These are phyloP conservation scores for Shiraia sp. DNA, from an alignment of 2,329 filamentous ascomycete genomes.

Conservation along the genomic window DNA sequence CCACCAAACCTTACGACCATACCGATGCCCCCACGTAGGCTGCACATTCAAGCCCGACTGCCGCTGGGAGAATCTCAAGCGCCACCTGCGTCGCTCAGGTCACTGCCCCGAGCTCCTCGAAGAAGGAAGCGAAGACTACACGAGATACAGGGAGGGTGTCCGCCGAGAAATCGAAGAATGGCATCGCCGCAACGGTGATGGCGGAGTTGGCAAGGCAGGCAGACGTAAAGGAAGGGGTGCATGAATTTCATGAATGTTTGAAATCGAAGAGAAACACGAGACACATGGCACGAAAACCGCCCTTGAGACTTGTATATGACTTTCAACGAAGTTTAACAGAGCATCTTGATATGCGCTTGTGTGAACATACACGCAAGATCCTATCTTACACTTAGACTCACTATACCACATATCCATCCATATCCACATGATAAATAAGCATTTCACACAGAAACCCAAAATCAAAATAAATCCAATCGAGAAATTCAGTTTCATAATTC, in stretches of 20 bases:
- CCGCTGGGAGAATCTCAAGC: constrained; percentile 46
- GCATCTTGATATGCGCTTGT: too few species aligned
- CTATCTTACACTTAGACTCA: too few species aligned
- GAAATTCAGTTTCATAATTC: too few species aligned
- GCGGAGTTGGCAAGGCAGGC: constrained; percentile 18
- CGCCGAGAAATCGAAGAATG: constrained; percentile 39
- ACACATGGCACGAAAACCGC: background rate
- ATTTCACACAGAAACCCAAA: too few species aligned
- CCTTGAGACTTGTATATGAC: too few species aligned
- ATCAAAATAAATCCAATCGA: too few species aligned
- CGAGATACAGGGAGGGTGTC: constrained; percentile 38
- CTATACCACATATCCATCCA: too few species aligned
- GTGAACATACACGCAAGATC: too few species aligned
- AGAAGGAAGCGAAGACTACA: constrained; percentile 39
- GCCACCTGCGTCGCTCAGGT: constrained; percentile 41
- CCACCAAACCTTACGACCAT: constrained; percentile 43
- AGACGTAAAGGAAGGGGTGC: constrained; percentile 23
- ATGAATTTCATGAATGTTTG: background rate
- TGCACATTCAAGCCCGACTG: constrained; percentile 46
- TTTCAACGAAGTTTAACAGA: too few species aligned
- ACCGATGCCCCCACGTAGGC: constrained; percentile 40
- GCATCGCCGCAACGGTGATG: constrained; percentile 34
- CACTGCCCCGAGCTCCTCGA: constrained; percentile 42
- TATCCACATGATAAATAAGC: too few species aligned
- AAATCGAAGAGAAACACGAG: background rate